phyloP scores from a whole-genome alignment of 163 green algal species.

The Scenedesmus sp. region DNA sequence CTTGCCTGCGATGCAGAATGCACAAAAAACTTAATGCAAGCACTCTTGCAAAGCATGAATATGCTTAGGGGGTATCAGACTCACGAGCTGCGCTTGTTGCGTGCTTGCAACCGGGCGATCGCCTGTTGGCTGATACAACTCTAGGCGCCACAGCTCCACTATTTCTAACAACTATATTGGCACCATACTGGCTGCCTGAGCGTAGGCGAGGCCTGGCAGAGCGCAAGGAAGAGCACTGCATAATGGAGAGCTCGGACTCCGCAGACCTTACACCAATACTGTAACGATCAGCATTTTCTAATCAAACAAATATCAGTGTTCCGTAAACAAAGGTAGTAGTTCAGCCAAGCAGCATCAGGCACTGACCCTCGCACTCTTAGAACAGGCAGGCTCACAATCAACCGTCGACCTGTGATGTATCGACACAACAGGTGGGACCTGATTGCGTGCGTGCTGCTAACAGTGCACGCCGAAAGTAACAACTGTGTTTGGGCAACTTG shows the following conservation, averaged over 20 bases:
- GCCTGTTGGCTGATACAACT: neutral
- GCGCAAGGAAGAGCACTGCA: neutral
- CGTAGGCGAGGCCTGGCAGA: neutral
- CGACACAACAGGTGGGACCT: too few species aligned
- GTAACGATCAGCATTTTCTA: neutral
- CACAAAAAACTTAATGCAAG: neutral
- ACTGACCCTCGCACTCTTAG: neutral
- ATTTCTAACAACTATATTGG: neutral
- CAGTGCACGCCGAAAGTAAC: neutral
- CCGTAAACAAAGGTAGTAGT: neutral
- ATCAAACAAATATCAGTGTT: neutral
- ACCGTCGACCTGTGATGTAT: too few species aligned
- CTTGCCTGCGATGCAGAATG: slow-evolving; percentile 23
- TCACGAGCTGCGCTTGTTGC: slow-evolving; percentile 24
- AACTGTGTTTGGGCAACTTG: neutral
- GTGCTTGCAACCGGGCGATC: slow-evolving; percentile 14
- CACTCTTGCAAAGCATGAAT: neutral
- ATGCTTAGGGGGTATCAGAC: neutral
- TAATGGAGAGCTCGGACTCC: neutral
- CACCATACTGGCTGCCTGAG: neutral
- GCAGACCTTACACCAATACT: neutral
- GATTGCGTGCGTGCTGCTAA: neutral
- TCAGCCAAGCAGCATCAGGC: neutral
- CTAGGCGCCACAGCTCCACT: neutral
- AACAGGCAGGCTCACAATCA: neutral